A percentile compares a stretch with the other conserved stretches of the same genome.
Evolutionary conservation across 2,329 filamentous ascomycete species (phyloP).

Genomic region (Colletotrichum sp.): DNA sequence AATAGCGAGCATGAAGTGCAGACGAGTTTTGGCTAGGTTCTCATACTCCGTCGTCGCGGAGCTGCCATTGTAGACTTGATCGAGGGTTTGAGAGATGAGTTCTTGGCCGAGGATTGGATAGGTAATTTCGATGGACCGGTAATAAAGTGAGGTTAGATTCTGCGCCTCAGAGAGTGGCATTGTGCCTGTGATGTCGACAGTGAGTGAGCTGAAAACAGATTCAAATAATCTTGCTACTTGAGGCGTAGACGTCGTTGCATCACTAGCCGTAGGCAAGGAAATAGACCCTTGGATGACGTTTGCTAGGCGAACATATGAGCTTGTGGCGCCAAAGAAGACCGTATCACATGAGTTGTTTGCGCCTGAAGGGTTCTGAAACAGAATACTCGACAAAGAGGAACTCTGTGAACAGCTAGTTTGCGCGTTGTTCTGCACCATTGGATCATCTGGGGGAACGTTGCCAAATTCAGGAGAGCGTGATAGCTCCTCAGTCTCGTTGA

Average conservation of each 20-base stretch:
- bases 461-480: background rate
- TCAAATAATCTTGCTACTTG: background rate
- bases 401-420: background rate
- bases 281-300: background rate
- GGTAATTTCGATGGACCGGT: background rate
- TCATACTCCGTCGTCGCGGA: background rate
- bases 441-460: background rate
- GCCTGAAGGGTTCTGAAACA: background rate
- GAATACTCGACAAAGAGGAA: background rate
- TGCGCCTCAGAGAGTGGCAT: background rate
- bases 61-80: background rate
- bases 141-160: background rate
- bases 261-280: background rate
- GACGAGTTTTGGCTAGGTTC: background rate
- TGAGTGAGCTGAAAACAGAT: background rate
- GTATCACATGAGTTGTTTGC: background rate
- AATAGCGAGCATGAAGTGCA: background rate
- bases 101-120: background rate
- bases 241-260: background rate
- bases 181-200: background rate
- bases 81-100: background rate
- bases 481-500: background rate
- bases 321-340: background rate
- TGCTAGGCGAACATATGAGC: background rate
- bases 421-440: background rate